Evolutionary conservation across 139 green algal species (phyloP).

Genomic region (Choricystis sp.): DNA sequence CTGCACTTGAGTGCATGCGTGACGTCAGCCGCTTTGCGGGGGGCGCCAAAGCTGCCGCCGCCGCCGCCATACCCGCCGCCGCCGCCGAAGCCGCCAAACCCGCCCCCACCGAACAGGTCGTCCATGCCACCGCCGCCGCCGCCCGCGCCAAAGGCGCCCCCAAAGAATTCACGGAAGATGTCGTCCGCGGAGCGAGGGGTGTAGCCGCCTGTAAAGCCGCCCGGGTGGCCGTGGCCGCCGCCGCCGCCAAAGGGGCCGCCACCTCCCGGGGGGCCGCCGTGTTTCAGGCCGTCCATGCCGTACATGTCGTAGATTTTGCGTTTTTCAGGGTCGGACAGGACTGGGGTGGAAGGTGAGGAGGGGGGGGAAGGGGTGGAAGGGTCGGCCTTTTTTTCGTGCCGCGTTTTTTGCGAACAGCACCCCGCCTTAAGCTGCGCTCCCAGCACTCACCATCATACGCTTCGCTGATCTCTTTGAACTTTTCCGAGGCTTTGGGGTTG

Average conservation of each 20-base stretch:
- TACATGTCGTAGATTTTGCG: conserved; percentile 57
- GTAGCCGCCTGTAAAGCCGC: conserved; percentile 20
- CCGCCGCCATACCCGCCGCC: conserved; percentile 9
- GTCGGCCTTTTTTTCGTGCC: no score
- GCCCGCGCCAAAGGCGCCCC: conserved; percentile 8
- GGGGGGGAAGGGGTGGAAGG: no score
- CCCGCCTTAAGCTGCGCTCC: no score
- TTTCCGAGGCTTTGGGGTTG: conserved; percentile 34
- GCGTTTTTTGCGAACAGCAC: no score
- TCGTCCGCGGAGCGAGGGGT: conserved; percentile 46
- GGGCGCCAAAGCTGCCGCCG: conserved; percentile 3
- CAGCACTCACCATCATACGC: no score
- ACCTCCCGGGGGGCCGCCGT: conserved; percentile 14
- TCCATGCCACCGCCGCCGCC: conserved; percentile 17
- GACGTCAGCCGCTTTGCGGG: conserved; percentile 36
- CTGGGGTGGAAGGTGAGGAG: no score
- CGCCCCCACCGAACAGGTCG: conserved; percentile 9
- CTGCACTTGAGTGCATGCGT: conserved; percentile 36
- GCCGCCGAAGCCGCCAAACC: conserved; percentile 6
- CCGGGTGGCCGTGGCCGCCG: conserved; percentile 7
- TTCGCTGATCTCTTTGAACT: conserved; percentile 75
- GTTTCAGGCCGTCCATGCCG: conserved; percentile 77
- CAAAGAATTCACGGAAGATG: conserved; percentile 40
- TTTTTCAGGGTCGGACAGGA: conserved; percentile 66
- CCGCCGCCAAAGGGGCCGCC: conserved; percentile 6